Evolutionary conservation across 1,284 basidiomycete species (phyloP), one percentile per base, ranked within the genome.

Genomic region (Ustilago esculenta): DNA sequence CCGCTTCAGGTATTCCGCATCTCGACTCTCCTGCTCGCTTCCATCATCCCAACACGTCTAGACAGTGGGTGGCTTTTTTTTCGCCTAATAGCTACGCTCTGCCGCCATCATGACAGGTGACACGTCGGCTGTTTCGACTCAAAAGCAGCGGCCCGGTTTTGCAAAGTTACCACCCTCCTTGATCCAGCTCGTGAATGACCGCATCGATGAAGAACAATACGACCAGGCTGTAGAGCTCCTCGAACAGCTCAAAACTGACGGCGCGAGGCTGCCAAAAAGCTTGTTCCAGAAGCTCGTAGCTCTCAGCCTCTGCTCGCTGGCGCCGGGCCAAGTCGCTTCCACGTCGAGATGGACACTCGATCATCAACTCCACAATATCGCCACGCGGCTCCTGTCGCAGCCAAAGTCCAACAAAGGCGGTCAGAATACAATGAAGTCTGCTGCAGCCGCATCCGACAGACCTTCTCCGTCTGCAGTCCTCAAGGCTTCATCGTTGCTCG

Each of bases 281-380:
- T 11, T 51, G 23, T 21, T 66, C n/a, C 53, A 51, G 44, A 61
- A 61, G 54, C 54, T 71, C 18, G 30, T 66, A 4, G 61, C 53
- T n/a, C 57, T 71, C 25, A 66, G 57, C 27, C 63, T 71, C 46
- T 71, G 68, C 40, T 71, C 68, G 21, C 58, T 71, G 1, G 33
- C 50, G 2, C 50, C 50, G 4, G 40, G 49, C 2, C 60, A 61
- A 17, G 18, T 60, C 3, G 50, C 58, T 23, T 58, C 63, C 42
- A 66, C 44, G 21, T 60, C 63, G 4, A 44, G 49, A 48, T 64
- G 56, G 67, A 65, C 60, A 6, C 48, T 60, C 11, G 56, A 70
- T 10, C 47, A 60, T 21, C 59, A 58, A 40, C 52, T 58, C 12
- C 45, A 52, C 25, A 35, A 50, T 2, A 55, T 59, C 29, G 42